A percentile compares a stretch with the other conserved stretches of the same genome.
Conservation (phyloP, 129 eudicot species). For the Cynara cardunculus region DNA sequence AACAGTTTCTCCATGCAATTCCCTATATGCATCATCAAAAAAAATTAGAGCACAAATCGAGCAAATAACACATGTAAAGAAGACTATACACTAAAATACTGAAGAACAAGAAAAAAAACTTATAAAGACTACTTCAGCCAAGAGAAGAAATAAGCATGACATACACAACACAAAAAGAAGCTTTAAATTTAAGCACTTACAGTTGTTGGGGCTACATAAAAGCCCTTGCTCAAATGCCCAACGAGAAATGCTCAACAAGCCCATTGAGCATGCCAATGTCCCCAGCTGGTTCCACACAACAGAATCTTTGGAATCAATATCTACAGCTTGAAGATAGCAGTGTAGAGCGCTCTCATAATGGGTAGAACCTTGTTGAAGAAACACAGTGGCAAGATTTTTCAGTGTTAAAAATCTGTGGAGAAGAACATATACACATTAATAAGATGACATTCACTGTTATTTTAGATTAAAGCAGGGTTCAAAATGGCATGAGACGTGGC, state of each 20-base stretch:
- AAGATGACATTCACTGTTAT: background rate
- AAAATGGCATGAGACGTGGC: too few relatives aligned
- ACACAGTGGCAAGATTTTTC: constrained; percentile 91
- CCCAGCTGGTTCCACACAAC: constrained; percentile 98
- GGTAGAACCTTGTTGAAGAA: constrained; percentile 74
- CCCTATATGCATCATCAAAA: constrained; percentile 53
- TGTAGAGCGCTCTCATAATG: constrained; percentile 67
- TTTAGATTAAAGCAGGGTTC: too few relatives aligned
- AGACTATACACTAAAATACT: background rate
- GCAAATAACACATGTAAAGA: background rate
- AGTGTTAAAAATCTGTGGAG: constrained; percentile 73
- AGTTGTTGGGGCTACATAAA: constrained; percentile 90
- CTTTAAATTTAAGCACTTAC: constrained; percentile 39
- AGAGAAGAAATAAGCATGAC: background rate
- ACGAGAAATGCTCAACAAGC: constrained; percentile 84
- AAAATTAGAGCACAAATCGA: constrained; percentile 8
- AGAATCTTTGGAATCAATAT: constrained; percentile 89
- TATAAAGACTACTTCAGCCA: background rate
- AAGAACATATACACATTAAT: constrained; percentile 1
- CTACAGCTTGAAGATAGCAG: constrained; percentile 98
- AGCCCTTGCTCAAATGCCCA: constrained; percentile 99
- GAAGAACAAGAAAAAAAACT: background rate
- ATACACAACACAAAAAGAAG: background rate
- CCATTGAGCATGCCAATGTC: constrained; percentile 93
- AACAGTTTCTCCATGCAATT: constrained; percentile 97